phyloP scores from a whole-genome alignment of 2,329 filamentous ascomycete genomes.

The Xenosphaeropsis pyriputrescens region DNA sequence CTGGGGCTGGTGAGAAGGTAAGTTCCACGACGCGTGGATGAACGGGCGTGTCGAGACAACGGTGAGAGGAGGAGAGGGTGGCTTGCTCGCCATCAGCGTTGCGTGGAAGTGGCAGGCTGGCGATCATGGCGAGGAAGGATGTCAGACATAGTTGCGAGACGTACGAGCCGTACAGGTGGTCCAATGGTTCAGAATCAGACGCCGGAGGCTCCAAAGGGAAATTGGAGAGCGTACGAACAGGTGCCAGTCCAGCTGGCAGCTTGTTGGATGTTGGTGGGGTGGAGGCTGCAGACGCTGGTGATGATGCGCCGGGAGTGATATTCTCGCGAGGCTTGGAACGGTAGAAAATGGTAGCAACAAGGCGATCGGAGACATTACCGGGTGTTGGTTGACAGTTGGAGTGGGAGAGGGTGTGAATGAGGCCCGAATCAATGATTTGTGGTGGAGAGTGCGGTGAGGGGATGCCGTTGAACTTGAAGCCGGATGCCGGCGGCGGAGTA shows the following conservation, averaged over 20 bases:
- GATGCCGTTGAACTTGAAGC: constrained; percentile 41
- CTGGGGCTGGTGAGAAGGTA: constrained; percentile 43
- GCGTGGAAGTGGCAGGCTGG: constrained; percentile 38
- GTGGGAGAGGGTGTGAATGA: constrained; percentile 48
- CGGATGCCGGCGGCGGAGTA: constrained; percentile 22
- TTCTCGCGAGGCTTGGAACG: constrained; percentile 26
- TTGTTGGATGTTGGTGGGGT: constrained; percentile 5
- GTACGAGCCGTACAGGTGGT: constrained; percentile 51
- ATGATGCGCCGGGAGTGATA: constrained; percentile 20
- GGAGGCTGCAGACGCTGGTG: constrained; percentile 8
- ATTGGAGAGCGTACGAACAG: constrained; percentile 39
- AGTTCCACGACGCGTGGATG: constrained; percentile 53
- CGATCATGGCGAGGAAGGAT: constrained; percentile 52
- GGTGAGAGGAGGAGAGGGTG: constrained; percentile 44
- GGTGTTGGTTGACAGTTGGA: constrained; percentile 41
- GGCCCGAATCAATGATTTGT: constrained; percentile 44
- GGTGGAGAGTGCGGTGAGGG: constrained; percentile 44
- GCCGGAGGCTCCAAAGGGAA: constrained; percentile 43
- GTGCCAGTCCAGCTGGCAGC: constrained; percentile 29
- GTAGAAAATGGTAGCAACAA: constrained; percentile 52
- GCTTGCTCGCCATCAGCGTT: constrained; percentile 22
- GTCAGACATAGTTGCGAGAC: constrained; percentile 51
- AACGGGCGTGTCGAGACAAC: constrained; percentile 45
- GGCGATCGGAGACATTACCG: constrained; percentile 31
- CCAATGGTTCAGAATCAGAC: constrained; percentile 40